phyloP scores from a whole-genome alignment of 2,329 filamentous ascomycete species.

The Arachnomyces sp. region DNA sequence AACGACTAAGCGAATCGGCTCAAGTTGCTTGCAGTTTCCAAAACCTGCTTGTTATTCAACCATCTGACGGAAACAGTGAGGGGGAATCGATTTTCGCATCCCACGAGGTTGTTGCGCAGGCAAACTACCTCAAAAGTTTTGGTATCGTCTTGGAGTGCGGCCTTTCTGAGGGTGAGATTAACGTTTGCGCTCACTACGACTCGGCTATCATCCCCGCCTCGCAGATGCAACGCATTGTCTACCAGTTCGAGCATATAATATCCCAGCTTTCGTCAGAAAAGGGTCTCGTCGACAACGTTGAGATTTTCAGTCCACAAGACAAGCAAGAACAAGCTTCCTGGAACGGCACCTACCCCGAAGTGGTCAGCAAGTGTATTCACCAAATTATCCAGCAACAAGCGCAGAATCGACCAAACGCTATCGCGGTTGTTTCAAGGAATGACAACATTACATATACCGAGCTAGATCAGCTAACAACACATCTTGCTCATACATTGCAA shows the following conservation, averaged over 20 bases:
- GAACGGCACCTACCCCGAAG: constrained; percentile 3
- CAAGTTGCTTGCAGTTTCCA: constrained; percentile 31
- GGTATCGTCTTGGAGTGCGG: constrained; percentile 1
- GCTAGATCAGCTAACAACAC: constrained; percentile 13
- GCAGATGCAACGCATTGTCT: neutral
- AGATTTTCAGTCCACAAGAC: constrained; percentile 1
- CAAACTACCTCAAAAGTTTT: neutral
- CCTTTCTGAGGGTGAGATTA: neutral
- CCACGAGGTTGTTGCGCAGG: neutral
- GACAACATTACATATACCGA: constrained; percentile 14
- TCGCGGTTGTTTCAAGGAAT: constrained; percentile 18
- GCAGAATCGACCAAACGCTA: constrained; percentile 10
- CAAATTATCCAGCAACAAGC: constrained; percentile 13
- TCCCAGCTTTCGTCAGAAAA: neutral
- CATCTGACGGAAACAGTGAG: neutral
- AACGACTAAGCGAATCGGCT: constrained; percentile 40
- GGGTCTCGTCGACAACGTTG: neutral
- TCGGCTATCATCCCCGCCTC: neutral
- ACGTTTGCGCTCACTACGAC: neutral
- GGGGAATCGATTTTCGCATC: neutral
- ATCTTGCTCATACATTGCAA: constrained; percentile 8
- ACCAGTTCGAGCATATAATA: constrained; percentile 1
- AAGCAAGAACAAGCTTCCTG: neutral
- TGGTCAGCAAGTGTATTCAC: constrained; percentile 14
- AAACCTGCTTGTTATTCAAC: constrained; percentile 28